Evolutionary conservation across 1,139 yeast species (phyloP), one percentile per base, ranked within the genome.

Genomic region (Trichomonascaceae sp.): DNA sequence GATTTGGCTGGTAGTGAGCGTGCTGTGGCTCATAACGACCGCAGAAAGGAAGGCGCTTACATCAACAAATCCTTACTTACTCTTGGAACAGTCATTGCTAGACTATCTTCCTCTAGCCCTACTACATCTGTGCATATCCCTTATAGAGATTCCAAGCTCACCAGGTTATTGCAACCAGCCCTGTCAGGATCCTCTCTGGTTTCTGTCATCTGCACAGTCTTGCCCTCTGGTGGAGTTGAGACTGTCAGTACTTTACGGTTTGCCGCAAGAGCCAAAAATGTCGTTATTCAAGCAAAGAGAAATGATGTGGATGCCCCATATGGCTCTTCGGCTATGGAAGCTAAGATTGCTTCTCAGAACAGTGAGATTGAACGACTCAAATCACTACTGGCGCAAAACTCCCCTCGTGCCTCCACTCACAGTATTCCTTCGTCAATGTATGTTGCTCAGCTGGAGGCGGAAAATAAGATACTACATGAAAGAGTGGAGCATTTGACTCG

Each of bases 1-100:
- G 99, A 93, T 71, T 77, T 93, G 64, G 99, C 99, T 0, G 99
- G 99, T 20, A 87, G 96, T 17, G 99, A 93, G 70, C 78, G 88
- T 55, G 98, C 96, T 0, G 85, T 95, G 0, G 78, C 86, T 1
- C 89, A 90, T 64, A 71, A 77, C 0, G 96, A 85, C 63, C 78
- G 98, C 63, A 75, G 97, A 56, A 87, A 89, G 68, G 98, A 93
- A 72, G 98, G 98, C 19, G 81, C 96, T 0, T 91, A 79, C 66
- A 93, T 93, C 66, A 93, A 93, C 72, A 88, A 89, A 67, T 90
- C 97, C 0, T 77, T 91, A 47, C 74, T 93, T 56, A 95, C 98
- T 0, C 76, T 91, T 53, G 90, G 96, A 9, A 88, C 96, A 0
- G 96, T 91, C 17, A 89, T 91, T 54, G 83, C 95, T 38, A 84